Evolutionary conservation across 306 rosid species (phyloP), one percentile per base, ranked within the genome.

Genomic region (Castanopsis chinensis): DNA sequence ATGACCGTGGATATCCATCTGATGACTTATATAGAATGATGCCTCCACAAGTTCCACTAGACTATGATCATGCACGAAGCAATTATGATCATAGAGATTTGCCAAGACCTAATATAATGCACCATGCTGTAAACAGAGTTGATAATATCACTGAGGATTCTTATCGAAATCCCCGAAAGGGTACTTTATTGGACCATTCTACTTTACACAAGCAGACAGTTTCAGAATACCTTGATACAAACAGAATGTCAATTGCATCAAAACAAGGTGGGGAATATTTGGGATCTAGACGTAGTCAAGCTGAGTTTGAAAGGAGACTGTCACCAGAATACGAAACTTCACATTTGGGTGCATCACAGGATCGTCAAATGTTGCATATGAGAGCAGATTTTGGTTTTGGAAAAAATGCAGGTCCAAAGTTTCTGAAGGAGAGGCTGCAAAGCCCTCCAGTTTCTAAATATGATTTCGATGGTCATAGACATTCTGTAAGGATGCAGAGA

Each of bases 341-440:
- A 45, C 85, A 88, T 87, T 30, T 72, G 52, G 85, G 78, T 74
- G 83, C 78, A 56, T 78, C 88, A 18, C 88, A 88, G 70, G 84
- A 81, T 79, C 71, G 69, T 74, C 91, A 81, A 20, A 52, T 57
- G 37, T 76, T 88, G 76, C 79, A 55, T 73, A 73, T 77, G 75
- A 92, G 89, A 83, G 75, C 85, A 27, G 93, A 92, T 72, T 85
- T 86, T 85, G 92, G 85, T 69, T 80, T 84, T 79, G 87, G 82
- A 77, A 90, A 91, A 82, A 87, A 86, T 75, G 86, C 84, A 25
- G 86, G 80, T 82, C 69, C 73, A 75, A 86, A 90, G 79, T 76
- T 58, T 84, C 89, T 78, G 69, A 84, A 88, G 78, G 97, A 84
- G 81, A 92, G 94, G 83, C 81, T 79, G 79, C 90, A 79, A 37